A percentile compares a stretch with the other conserved stretches of the same genome.
Evolutionary conservation across 768 basidiomycete genomes (phyloP).

Genomic region (Agaricus bisporus): DNA sequence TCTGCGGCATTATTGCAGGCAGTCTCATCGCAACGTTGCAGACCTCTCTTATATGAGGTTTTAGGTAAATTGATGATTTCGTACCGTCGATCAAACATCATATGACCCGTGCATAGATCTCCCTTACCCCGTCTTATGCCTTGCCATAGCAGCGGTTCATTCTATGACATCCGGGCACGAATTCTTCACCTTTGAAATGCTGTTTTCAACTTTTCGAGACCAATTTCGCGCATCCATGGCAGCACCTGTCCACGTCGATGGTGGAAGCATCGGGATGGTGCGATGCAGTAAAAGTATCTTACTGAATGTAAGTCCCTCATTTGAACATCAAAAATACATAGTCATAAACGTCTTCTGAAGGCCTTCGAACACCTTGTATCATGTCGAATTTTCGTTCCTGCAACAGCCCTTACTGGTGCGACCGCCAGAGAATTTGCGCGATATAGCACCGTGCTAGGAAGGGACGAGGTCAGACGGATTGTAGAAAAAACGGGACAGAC

Average conservation of each 20-base stretch:
- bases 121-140: slow-evolving; percentile 73
- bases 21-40: slow-evolving; percentile 47
- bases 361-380: slow-evolving; percentile 69
- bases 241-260: slow-evolving; percentile 70
- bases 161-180: slow-evolving; percentile 70
- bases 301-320: slow-evolving; percentile 45
- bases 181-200: slow-evolving; percentile 86
- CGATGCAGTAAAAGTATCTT: slow-evolving; percentile 59
- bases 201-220: slow-evolving; percentile 71
- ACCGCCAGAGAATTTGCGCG: slow-evolving; percentile 67
- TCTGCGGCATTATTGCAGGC: slow-evolving; percentile 35
- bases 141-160: slow-evolving; percentile 84
- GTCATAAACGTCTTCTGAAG: slow-evolving; percentile 30
- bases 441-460: slow-evolving; percentile 61
- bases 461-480: slow-evolving; percentile 60
- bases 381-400: slow-evolving; percentile 48
- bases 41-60: slow-evolving; percentile 46
- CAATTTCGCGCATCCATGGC: slow-evolving; percentile 67
- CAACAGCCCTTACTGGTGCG: slow-evolving; percentile 39
- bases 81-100: not conserved
- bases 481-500: slow-evolving; percentile 63
- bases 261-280: slow-evolving; percentile 72
- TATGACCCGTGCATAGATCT: slow-evolving; percentile 38
- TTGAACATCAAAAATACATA: not conserved
- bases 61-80: slow-evolving; percentile 34